Conservation (phyloP, 441 rosid species). For the Cnidoscolus chayamansa region DNA sequence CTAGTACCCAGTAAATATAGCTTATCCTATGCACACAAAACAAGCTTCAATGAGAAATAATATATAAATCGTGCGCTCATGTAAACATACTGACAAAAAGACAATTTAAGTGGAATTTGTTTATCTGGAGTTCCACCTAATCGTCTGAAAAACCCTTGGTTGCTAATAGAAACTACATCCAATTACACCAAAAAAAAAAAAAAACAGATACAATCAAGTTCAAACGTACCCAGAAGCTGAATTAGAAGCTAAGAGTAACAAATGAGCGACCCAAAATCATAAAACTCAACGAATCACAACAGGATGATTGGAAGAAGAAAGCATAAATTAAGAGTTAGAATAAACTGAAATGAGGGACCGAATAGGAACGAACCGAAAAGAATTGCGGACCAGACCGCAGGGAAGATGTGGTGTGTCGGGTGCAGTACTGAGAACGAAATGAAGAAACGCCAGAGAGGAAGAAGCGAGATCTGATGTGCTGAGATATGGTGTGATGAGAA, state of each 20-base stretch:
- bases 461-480: too few relatives aligned
- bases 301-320: not conserved
- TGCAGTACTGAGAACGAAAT: too few relatives aligned
- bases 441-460: too few relatives aligned
- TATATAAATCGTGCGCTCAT: not conserved
- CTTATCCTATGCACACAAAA: not conserved
- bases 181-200: not conserved
- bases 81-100: too few relatives aligned
- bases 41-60: not conserved
- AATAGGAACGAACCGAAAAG: too few relatives aligned
- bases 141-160: not conserved
- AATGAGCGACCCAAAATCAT: not conserved
- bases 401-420: too few relatives aligned
- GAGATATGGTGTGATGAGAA: too few relatives aligned
- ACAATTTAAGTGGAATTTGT: too few relatives aligned
- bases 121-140: not conserved
- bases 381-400: too few relatives aligned
- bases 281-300: not conserved
- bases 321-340: too few relatives aligned
- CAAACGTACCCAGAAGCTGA: not conserved
- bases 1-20: constrained; percentile 10
- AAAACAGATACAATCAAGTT: not conserved
- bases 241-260: not conserved
- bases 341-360: too few relatives aligned
- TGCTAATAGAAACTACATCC: not conserved